Base-by-base conservation (phyloP, 805 yeast species). In the Wickerhamomyces bisporus region DNA sequence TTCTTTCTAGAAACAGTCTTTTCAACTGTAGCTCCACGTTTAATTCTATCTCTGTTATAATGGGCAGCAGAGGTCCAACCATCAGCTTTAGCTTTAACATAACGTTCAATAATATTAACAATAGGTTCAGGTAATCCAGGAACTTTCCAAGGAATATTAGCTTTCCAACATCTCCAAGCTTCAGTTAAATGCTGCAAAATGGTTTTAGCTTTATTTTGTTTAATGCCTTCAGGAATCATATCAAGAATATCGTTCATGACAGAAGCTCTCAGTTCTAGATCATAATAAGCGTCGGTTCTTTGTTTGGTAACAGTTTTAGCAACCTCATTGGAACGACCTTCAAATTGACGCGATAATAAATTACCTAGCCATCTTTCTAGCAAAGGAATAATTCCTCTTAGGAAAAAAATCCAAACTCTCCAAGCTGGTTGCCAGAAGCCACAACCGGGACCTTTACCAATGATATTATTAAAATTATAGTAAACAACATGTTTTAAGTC, bases 131-230 rank as follows among this genome's bases (percentile, higher is more conserved):
- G 98, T 62, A 93, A 68, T 0, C 98, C 98, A 1, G 96, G 95
- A 13, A 93, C 98, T 49, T 86, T 80, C 98, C 98, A 93, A 0
- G 97, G 96, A 41, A 93, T 83, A 55, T 93, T 91, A 3, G 98
- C 98, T 59, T 93, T 93, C 99, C 99, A 93, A 59, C 98, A 93
- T 58, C 98, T 70, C 99, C 99, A 93, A 0, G 98, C 98, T 60
- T 93, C 98, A 55, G 95, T 85, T 41, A 93, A 68, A 61, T 93
- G 99, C 53, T 93, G 98, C 34, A 93, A 61, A 37, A 93, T 83
- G 0, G 95, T 79, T 52, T 84, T 83, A 1, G 96, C 79, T 57
- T 87, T 89, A 46, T 76, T 84, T 53, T 86, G 93, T 51, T 86
- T 82, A 43, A 93, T 73, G 2, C 95, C 95, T 45, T 87, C 96